A percentile compares a stretch with the other conserved stretches of the same genome.
These are phyloP conservation scores for Cucumis sativus DNA, from an alignment of 306 rosid species.

Conservation along the genomic window Cucumber_9930_V3 NC_026660.2:30860001-30860500, in stretches of 20 bases:
- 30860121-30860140: constrained; percentile 36
- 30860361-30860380: neutral
- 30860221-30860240: neutral
- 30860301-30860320: neutral
- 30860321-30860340: neutral
- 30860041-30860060: constrained; percentile 32
- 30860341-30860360: neutral
- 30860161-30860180: constrained; percentile 78
- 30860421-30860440: neutral
- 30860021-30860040: constrained; percentile 40
- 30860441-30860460: neutral
- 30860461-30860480: neutral
- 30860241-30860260: neutral
- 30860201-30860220: constrained; percentile 20
- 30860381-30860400: neutral
- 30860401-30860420: neutral
- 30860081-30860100: constrained; percentile 21
- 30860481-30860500: too few relatives aligned
- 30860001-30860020: constrained; percentile 41
- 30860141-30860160: constrained; percentile 45
- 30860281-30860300: neutral
- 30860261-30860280: neutral
- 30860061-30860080: constrained; percentile 29
- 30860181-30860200: constrained; percentile 85
- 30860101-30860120: constrained; percentile 28